Evolutionary conservation across 2,329 filamentous ascomycete species (phyloP).

Genomic region (Akanthomyces uredinophilus): DNA sequence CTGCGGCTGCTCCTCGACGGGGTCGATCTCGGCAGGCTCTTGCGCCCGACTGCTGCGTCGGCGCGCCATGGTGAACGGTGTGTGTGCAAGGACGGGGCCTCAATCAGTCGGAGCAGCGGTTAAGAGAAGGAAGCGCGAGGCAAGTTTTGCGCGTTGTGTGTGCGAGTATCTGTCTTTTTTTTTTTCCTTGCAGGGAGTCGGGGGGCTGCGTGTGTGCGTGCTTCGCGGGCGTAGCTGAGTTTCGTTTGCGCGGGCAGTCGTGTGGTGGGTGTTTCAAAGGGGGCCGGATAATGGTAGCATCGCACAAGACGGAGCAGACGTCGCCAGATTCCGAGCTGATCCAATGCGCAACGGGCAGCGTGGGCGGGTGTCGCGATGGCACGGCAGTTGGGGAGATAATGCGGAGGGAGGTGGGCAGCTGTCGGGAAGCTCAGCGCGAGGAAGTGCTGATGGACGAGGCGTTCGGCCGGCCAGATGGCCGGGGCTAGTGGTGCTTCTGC

Average conservation of each 20-base stretch:
- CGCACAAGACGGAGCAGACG: background rate
- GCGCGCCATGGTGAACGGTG: slow-evolving; percentile 31
- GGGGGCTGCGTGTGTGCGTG: background rate
- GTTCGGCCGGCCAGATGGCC: background rate
- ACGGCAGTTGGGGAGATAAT: slow-evolving; percentile 5
- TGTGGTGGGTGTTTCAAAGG: slow-evolving; percentile 4
- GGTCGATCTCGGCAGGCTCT: slow-evolving; percentile 4
- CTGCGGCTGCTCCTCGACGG: slow-evolving; percentile 5
- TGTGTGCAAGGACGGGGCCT: background rate
- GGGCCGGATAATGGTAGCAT: slow-evolving; percentile 11
- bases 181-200: background rate
- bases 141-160: background rate
- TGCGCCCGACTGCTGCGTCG: slow-evolving; percentile 29
- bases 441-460: slow-evolving; percentile 2
- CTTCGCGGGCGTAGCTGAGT: background rate
- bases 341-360: slow-evolving; percentile 2
- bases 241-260: slow-evolving; percentile 8
- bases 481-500: background rate
- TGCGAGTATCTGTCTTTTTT: background rate
- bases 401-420: slow-evolving; percentile 12
- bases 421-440: background rate
- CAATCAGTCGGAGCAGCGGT: background rate
- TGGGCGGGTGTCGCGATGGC: slow-evolving; percentile 3
- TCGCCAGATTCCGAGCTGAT: background rate
- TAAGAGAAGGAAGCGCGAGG: background rate